phyloP scores from a whole-genome alignment of 768 basidiomycete genomes.

The Pleurotus eryngii region DNA sequence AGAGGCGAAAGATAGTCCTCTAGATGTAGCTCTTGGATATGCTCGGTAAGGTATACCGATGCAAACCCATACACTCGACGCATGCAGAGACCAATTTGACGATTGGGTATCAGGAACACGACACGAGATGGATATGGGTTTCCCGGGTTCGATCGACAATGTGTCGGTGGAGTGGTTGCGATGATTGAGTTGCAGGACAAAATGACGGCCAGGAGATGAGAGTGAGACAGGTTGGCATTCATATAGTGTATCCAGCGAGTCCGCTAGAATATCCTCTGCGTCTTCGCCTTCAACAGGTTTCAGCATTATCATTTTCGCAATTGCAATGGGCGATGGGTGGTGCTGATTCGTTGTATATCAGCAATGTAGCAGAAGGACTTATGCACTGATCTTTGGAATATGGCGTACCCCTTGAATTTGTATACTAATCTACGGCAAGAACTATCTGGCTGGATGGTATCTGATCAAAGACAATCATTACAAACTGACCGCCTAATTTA shows the following conservation, averaged over 20 bases:
- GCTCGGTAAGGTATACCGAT: slow-evolving; percentile 64
- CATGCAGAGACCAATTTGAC: slow-evolving; percentile 74
- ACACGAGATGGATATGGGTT: slow-evolving; percentile 36
- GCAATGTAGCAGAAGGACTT: too few species aligned
- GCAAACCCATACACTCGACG: slow-evolving; percentile 77
- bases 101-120: slow-evolving; percentile 62
- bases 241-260: slow-evolving; percentile 61
- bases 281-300: slow-evolving; percentile 19
- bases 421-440: too few species aligned
- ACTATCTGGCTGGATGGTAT: too few species aligned
- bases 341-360: too few species aligned
- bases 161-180: slow-evolving; percentile 9
- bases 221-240: slow-evolving; percentile 58
- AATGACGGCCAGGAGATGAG: slow-evolving; percentile 46
- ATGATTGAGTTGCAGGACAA: slow-evolving; percentile 33
- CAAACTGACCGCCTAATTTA: too few species aligned
- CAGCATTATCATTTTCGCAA: too few species aligned
- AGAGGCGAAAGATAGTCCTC: slow-evolving; percentile 20
- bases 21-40: slow-evolving; percentile 47
- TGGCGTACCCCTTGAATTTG: too few species aligned
- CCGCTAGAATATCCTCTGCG: slow-evolving; percentile 67
- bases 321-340: too few species aligned
- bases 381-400: too few species aligned
- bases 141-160: background rate
- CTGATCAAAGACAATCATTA: too few species aligned